Percentiles rank a stretch among this genome's conserved stretches.
Evolutionary conservation across 805 yeast species (phyloP).

Genomic region (Wickerhamiella brachini): DNA sequence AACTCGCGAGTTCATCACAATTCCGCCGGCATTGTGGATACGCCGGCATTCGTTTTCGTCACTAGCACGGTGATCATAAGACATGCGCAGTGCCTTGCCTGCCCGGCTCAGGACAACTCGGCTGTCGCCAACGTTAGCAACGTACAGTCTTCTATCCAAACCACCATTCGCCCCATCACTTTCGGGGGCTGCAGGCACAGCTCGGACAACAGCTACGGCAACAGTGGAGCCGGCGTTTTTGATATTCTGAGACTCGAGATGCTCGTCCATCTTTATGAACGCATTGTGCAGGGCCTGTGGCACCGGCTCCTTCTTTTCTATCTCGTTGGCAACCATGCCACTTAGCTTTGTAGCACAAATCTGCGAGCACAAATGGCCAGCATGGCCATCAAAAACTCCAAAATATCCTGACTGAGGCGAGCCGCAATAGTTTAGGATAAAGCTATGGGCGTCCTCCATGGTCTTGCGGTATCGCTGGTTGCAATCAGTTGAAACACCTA

Average conservation of each 20-base stretch:
- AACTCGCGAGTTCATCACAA: constrained; percentile 79
- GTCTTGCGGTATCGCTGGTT: constrained; percentile 68
- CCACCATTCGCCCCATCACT: constrained; percentile 3
- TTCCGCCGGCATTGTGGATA: constrained; percentile 67
- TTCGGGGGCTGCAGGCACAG: too few relatives aligned
- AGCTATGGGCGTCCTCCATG: constrained; percentile 95
- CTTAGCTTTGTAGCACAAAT: constrained; percentile 90
- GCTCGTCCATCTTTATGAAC: constrained; percentile 61
- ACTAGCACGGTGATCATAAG: constrained; percentile 89
- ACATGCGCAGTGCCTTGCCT: constrained; percentile 63
- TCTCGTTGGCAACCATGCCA: constrained; percentile 31
- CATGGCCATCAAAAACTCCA: constrained; percentile 95
- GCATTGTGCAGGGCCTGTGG: constrained; percentile 53
- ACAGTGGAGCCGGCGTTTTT: constrained; percentile 91
- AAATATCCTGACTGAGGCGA: constrained; percentile 76
- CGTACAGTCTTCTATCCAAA: constrained; percentile 36
- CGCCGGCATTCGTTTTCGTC: constrained; percentile 67
- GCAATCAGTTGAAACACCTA: constrained; percentile 86
- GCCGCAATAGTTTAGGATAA: constrained; percentile 86
- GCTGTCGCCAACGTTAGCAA: constrained; percentile 93
- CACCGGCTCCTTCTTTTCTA: constrained; percentile 22
- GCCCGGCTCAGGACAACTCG: constrained; percentile 64
- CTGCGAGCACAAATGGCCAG: constrained; percentile 82
- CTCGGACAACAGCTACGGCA: constrained; percentile 77
- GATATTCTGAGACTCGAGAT: constrained; percentile 43